Evolutionary conservation across 768 basidiomycete genomes (phyloP).

Genomic region (Phlebiopsis gigantea): DNA sequence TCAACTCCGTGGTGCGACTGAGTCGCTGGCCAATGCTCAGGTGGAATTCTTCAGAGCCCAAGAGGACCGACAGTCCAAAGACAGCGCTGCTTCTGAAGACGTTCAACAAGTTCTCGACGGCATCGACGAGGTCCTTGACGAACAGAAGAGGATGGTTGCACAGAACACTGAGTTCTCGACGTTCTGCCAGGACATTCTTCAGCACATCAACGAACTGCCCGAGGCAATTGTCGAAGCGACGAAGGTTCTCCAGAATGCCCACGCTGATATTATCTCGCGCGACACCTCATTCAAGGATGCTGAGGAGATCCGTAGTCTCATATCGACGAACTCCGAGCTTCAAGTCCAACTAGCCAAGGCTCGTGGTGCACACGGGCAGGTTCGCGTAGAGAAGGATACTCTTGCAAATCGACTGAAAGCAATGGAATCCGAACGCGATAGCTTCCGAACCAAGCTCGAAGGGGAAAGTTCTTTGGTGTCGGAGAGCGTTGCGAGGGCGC

Average conservation of each 20-base stretch:
- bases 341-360: constrained; percentile 74
- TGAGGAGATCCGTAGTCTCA: constrained; percentile 61
- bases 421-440: constrained; percentile 63
- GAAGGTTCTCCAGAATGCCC: constrained; percentile 50
- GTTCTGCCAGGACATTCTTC: constrained; percentile 46
- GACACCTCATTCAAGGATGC: constrained; percentile 56
- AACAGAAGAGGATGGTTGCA: constrained; percentile 43
- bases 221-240: constrained; percentile 49
- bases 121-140: constrained; percentile 44
- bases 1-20: constrained; percentile 39
- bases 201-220: constrained; percentile 55
- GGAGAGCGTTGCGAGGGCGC: constrained; percentile 30
- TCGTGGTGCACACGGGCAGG: constrained; percentile 69
- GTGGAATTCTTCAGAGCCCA: constrained; percentile 16
- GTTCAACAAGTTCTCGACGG: constrained; percentile 42
- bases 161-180: constrained; percentile 45
- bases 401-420: constrained; percentile 55
- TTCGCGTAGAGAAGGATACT: constrained; percentile 78
- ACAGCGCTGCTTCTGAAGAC: constrained; percentile 12
- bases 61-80: constrained; percentile 16
- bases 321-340: constrained; percentile 39
- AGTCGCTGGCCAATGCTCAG: constrained; percentile 33
- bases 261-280: constrained; percentile 58
- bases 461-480: constrained; percentile 42
- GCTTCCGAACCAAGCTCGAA: constrained; percentile 48